Evolutionary conservation across 179 eudicot genomes (phyloP), one percentile per base, ranked within the genome.

Genomic region (Pouteria campechiana): DNA sequence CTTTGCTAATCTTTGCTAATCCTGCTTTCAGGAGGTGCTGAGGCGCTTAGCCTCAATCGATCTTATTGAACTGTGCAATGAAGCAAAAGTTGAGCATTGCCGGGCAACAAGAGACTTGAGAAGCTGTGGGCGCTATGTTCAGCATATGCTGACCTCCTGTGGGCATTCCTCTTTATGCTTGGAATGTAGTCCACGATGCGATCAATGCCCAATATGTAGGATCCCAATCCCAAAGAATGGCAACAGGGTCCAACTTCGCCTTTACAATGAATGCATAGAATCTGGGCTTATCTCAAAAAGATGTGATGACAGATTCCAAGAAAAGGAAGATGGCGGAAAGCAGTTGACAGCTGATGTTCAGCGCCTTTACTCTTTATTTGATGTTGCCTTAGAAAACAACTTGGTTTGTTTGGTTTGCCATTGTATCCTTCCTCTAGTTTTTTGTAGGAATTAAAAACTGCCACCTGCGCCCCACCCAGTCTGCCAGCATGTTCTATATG

Each of bases 21-120:
- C 17, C 29, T 40, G 17, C 4, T 56, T 65, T 55, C 78, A 92
- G 99, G 89, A 70, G 49, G 94, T 92, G 36, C 51, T 92, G 55
- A 55, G 64, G 22, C 96, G 75, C 67, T 65, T 92, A 65, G 99
- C 96, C 18, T 77, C 83, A 15, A 80, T 87, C 53, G 99, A 92
- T 67, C 75, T 89, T 41, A 67, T 79, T 37, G 90, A 92, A 23
- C 57, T 92, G 41, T 82, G 96, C 65, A 75, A 69, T 36, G 99
- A 92, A 60, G 99, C 99, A 25, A 92, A 92, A 66, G 59, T 86
- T 46, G 96, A 92, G 73, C 76, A 65, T 32, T 92, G 99, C 57
- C 83, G 99, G 52, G 99, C 99, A 20, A 77, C 78, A 16, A 82
- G 99, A 67, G 96, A 92, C 41, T 61, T 92, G 64, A 80, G 99